phyloP scores from a whole-genome alignment of 2,329 filamentous ascomycete genomes.

The Didymellaceae sp. region DNA sequence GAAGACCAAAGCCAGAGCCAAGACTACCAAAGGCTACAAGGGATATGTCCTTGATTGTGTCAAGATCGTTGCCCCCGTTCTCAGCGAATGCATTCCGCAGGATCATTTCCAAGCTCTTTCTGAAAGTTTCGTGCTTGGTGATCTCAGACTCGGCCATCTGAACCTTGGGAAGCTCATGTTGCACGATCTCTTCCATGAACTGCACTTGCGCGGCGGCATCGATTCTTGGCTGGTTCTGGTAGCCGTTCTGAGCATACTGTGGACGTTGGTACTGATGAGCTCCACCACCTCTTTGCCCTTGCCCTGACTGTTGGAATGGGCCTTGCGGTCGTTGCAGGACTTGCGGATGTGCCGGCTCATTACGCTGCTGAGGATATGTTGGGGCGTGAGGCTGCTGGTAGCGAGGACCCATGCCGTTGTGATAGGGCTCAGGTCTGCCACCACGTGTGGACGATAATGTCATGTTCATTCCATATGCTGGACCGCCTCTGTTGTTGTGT shows the following conservation, averaged over 20 bases:
- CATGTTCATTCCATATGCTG: slow-evolving; percentile 10
- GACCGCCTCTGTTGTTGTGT: slow-evolving; percentile 17
- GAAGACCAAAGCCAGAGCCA: slow-evolving; percentile 83
- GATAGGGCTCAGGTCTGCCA: slow-evolving; percentile 14
- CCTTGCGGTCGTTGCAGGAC: slow-evolving; percentile 33
- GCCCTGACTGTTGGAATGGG: slow-evolving; percentile 11
- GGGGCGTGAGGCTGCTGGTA: slow-evolving; percentile 16
- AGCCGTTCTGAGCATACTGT: slow-evolving; percentile 26
- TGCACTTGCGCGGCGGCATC: slow-evolving; percentile 45
- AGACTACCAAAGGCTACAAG: slow-evolving; percentile 83
- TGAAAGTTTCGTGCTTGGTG: slow-evolving; percentile 73
- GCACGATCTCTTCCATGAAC: slow-evolving; percentile 53
- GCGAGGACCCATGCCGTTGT: slow-evolving; percentile 11
- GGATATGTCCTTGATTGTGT: slow-evolving; percentile 62
- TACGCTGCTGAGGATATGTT: slow-evolving; percentile 8
- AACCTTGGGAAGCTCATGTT: slow-evolving; percentile 60
- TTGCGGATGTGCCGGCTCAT: slow-evolving; percentile 15
- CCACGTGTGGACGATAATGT: slow-evolving; percentile 12
- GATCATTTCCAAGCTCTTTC: slow-evolving; percentile 67
- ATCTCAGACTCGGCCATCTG: slow-evolving; percentile 71
- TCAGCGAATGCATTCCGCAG: slow-evolving; percentile 64
- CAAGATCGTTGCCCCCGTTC: slow-evolving; percentile 51
- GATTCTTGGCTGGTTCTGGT: slow-evolving; percentile 28
- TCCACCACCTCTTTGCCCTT: slow-evolving; percentile 4
- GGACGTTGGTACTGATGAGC: slow-evolving; percentile 19